Evolutionary conservation across 2,329 filamentous ascomycete species (phyloP), one percentile per base, ranked within the genome.

Genomic region (Xylaria polymorpha): DNA sequence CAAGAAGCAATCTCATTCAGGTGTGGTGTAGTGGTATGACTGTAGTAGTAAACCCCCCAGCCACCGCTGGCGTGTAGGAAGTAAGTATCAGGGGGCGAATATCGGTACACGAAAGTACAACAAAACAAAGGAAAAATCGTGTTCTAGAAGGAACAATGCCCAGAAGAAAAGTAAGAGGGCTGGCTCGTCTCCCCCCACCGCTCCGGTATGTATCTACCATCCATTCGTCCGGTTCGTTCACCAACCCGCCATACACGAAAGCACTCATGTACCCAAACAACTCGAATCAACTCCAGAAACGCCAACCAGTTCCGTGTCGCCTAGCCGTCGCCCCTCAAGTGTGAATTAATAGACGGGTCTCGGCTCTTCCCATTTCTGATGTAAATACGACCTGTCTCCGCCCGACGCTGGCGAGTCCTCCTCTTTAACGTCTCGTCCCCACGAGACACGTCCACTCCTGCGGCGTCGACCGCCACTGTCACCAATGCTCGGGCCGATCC

Each of bases 401-500:
- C 55, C 72, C 37, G 59, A 55, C 22, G 61, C 59, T 18, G 70
- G 70, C 35, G 70, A 73, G 53, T 78, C 74, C 65, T 83, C 82
- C 10, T 75, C 73, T 73, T 79, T 81, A 48, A 81, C 73, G 32
- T 83, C 82, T 3, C 80, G 74, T 8, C 80, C 81, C 76, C 80
- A 83, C 1, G 86, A 87, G 14, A 85, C 81, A n/a, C 87, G 81
- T 1, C 83, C 85, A 73, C 85, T 88, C 73, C 84, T 84, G 41
- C 86, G 82, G 58, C 85, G 81, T 50, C 85, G 79, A 25, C 79
- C 79, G 39, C 77, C 80, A 41, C 83, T 83, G 20, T 83, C 84
- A 7, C 65, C 66, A 20, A 82, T 79, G 20, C 85, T 82, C 15
- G 88, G 87, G 0, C 89, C 89, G 70, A 91, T 91, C 89, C 89